A percentile compares a stretch with the other conserved stretches of the same genome.
phyloP scores from a whole-genome alignment of 768 basidiomycete genomes.

The Lactifluus subvellereus region DNA sequence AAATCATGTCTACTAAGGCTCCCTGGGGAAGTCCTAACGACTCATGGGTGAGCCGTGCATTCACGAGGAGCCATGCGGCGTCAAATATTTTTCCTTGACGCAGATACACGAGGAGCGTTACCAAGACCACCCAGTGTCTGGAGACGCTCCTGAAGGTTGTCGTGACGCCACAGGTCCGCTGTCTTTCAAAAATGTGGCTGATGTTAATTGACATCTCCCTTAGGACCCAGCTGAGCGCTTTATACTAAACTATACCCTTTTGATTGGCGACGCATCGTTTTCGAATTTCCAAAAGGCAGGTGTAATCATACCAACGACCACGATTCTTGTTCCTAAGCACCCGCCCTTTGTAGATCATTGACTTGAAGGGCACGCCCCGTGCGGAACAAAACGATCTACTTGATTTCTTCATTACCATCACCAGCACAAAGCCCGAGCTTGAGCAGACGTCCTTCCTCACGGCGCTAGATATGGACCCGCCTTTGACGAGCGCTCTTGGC shows the following conservation, averaged over 20 bases:
- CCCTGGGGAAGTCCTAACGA: conserved; percentile 63
- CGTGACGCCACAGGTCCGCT: conserved; percentile 79
- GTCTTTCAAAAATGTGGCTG: background rate
- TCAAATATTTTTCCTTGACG: conserved; percentile 15
- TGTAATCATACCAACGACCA: background rate
- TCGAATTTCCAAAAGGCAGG: conserved; percentile 96
- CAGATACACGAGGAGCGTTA: conserved; percentile 79
- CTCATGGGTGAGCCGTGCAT: conserved; percentile 42
- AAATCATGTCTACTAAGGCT: conserved; percentile 79
- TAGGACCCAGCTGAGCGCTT: conserved; percentile 92
- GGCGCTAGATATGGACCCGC: conserved; percentile 92
- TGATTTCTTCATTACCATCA: conserved; percentile 87
- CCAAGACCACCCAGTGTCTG: conserved; percentile 71
- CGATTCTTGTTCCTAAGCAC: background rate
- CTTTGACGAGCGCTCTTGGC: conserved; percentile 40
- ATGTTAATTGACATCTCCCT: conserved; percentile 4
- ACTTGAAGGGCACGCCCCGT: conserved; percentile 89
- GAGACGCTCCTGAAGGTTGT: conserved; percentile 95
- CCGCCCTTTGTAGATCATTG: conserved; percentile 60
- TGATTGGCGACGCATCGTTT: conserved; percentile 92
- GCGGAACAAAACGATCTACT: conserved; percentile 82
- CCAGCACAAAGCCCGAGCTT: conserved; percentile 86
- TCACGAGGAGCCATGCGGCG: background rate
- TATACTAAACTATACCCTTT: conserved; percentile 89
- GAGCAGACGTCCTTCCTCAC: conserved; percentile 90